phyloP scores from a whole-genome alignment of 768 basidiomycete species.

The Neoboletus brunneissimus region DNA sequence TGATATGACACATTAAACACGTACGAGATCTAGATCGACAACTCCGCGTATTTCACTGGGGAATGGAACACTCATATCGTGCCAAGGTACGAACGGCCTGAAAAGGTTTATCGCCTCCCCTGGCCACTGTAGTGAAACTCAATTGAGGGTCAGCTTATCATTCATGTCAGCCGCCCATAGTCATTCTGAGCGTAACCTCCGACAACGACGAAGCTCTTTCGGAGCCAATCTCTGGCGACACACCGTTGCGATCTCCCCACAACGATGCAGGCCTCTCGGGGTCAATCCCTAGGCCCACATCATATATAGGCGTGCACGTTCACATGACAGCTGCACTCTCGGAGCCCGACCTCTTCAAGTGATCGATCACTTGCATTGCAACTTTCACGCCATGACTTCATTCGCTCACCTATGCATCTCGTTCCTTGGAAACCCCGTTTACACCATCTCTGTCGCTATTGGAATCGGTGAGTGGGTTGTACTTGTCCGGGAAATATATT shows the following conservation, averaged over 20 bases:
- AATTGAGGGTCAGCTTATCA: neutral
- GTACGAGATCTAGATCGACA: neutral
- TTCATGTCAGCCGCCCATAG: neutral
- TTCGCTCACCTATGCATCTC: neutral
- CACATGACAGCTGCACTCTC: neutral
- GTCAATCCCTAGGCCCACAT: neutral
- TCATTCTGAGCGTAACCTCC: neutral
- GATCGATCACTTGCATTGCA: neutral
- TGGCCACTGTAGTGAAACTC: too few species aligned
- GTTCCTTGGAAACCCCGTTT: neutral
- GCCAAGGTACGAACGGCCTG: neutral
- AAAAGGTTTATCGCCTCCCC: neutral
- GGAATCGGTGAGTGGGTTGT: conserved; percentile 1
- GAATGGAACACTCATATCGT: neutral
- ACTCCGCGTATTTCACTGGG: neutral
- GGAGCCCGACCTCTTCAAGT: neutral
- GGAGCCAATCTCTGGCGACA: neutral
- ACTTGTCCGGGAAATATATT: neutral
- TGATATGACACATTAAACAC: neutral
- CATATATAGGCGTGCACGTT: neutral
- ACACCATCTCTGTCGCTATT: neutral
- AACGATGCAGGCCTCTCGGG: neutral
- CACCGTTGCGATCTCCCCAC: neutral
- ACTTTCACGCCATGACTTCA: neutral
- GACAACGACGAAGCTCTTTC: neutral